Evolutionary conservation across 768 basidiomycete genomes (phyloP), one percentile per base, ranked within the genome.

Genomic region (Xerocomus brunneocitrinus): DNA sequence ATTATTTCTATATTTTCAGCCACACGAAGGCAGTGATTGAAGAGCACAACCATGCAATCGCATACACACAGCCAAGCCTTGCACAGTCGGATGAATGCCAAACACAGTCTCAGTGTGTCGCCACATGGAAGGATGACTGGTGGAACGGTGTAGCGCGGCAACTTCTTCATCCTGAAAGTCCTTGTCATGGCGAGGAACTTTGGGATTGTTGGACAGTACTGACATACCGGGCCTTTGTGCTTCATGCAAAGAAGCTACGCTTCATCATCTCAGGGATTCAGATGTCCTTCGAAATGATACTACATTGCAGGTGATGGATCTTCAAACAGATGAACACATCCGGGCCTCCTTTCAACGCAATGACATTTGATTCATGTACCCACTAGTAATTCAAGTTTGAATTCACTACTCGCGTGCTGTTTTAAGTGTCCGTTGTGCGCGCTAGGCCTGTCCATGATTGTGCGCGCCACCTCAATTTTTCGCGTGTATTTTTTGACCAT

Each of bases 121-220:
- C 12, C 0, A 8, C 10, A 2, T 55, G 58, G 58, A 47, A 34
- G 5, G 49, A 58, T 3, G 50, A 55, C 5, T 58, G 57, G 54
- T 58, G 57, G 57, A 58, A 58, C 43, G 57, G 57, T 0, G 16
- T 58, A 0, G 50, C 47, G 25, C 13, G 50, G 3, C 57, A 52
- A 0, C 39, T 58, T 0, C 24, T 58, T 0, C 57, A 58, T 5
- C 54, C 53, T 1, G 53, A 58, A 16, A 12, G 2, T 2, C 56
- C 45, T 5, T 50, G 36, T 5, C 47, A 8, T 32, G 30, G 8
- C 1, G 3, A 39, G 1, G 46, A 51, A 0, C n/a, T 55, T 19
- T 57, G n/a, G 7, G 1, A 8, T 5, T 55, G 6, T 8, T 55
- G 2, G 39, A 43, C 0, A 9, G 43, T 2, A 14, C 34, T 1